These are phyloP conservation scores for Musa itinerans DNA, from an alignment of 176 grass and related monocot genomes.

Conservation along the genomic window DNA sequence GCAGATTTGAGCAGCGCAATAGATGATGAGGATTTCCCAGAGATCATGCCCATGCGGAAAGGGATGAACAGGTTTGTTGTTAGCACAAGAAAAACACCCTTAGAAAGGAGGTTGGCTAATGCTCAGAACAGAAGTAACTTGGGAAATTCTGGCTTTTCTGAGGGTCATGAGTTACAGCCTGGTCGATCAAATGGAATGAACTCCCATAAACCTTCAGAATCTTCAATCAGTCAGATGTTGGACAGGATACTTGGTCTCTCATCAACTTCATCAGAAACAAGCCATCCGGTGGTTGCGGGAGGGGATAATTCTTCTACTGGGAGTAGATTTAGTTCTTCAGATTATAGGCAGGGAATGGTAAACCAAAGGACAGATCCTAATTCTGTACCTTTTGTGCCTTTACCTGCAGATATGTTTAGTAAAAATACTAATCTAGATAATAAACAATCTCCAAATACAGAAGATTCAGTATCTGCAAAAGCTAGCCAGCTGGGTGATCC, in stretches of 20 bases:
- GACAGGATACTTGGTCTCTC: slow-evolving; percentile 76
- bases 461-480: slow-evolving; percentile 15
- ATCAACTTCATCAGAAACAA: slow-evolving; percentile 18
- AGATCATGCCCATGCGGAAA: slow-evolving; percentile 72
- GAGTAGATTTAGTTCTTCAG: slow-evolving; percentile 4
- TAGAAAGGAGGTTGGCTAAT: slow-evolving; percentile 56
- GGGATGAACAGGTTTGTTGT: slow-evolving; percentile 68
- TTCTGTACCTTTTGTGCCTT: slow-evolving; percentile 65
- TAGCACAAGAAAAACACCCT: slow-evolving; percentile 53
- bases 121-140: slow-evolving; percentile 23
- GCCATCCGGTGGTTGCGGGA: slow-evolving; percentile 21
- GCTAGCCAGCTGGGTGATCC: background rate
- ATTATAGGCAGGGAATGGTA: slow-evolving; percentile 18
- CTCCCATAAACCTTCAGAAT: slow-evolving; percentile 20
- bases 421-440: slow-evolving; percentile 34
- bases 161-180: slow-evolving; percentile 2
- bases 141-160: background rate
- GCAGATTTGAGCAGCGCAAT: slow-evolving; percentile 52
- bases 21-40: slow-evolving; percentile 65
- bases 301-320: slow-evolving; percentile 17
- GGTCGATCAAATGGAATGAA: slow-evolving; percentile 4
- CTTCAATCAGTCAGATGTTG: slow-evolving; percentile 67
- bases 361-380: slow-evolving; percentile 31
- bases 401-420: slow-evolving; percentile 59
- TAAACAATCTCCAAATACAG: slow-evolving; percentile 19